phyloP scores from a whole-genome alignment of 257 asterid species.

The Rauvolfia tetraphylla region DNA sequence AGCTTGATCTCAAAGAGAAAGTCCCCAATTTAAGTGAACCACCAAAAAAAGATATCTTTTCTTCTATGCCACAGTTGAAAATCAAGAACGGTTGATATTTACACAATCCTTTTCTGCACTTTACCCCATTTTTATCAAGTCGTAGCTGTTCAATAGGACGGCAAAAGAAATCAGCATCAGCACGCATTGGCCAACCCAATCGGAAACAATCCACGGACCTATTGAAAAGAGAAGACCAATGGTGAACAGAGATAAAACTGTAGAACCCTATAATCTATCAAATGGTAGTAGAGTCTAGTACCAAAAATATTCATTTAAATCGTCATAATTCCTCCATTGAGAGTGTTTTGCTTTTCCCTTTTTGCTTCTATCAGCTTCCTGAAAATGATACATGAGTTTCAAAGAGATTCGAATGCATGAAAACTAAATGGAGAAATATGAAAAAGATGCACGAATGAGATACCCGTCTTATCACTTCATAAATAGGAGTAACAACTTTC shows the following conservation, averaged over 20 bases:
- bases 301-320: constrained; percentile 96
- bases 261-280: neutral
- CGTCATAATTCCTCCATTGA: constrained; percentile 99
- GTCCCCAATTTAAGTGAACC: neutral
- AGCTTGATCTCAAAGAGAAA: neutral
- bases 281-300: constrained; percentile 16
- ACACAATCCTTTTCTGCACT: neutral
- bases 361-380: constrained; percentile 95
- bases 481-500: constrained; percentile 92
- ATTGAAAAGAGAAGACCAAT: constrained; percentile 17
- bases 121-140: constrained; percentile 76
- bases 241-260: neutral
- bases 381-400: constrained; percentile 21
- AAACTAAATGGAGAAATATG: neutral
- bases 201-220: constrained; percentile 99
- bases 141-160: constrained; percentile 39
- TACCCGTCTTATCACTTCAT: constrained; percentile 94
- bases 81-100: neutral
- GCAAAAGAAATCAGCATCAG: constrained; percentile 97
- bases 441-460: constrained; percentile 16
- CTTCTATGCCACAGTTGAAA: neutral
- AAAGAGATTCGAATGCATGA: constrained; percentile 12
- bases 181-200: constrained; percentile 99
- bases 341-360: constrained; percentile 88
- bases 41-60: neutral